phyloP scores from a whole-genome alignment of 2,329 filamentous ascomycete genomes.

The Botryotinia calthae region DNA sequence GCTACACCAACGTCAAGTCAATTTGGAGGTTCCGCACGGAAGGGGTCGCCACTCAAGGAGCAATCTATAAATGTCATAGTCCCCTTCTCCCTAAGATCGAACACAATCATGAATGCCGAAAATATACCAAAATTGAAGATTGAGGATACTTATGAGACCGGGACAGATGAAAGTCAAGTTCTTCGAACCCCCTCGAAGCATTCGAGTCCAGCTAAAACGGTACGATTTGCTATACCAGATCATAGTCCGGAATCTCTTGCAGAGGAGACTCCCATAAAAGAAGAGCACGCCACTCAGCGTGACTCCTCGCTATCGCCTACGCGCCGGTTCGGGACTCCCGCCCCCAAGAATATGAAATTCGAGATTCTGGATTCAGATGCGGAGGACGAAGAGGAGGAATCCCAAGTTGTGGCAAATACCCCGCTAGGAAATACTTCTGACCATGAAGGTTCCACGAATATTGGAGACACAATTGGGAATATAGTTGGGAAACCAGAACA shows the following conservation, averaged over 20 bases:
- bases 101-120: slow-evolving; percentile 19
- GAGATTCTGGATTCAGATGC: slow-evolving; percentile 37
- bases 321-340: neutral
- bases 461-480: neutral
- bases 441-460: neutral
- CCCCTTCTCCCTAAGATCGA: slow-evolving; percentile 27
- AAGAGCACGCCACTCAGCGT: neutral
- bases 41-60: slow-evolving; percentile 28
- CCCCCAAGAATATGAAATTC: slow-evolving; percentile 19
- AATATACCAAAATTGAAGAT: slow-evolving; percentile 31
- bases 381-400: slow-evolving; percentile 22
- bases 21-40: slow-evolving; percentile 24
- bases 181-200: slow-evolving; percentile 28
- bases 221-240: slow-evolving; percentile 32
- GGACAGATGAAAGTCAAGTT: slow-evolving; percentile 27
- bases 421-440: neutral
- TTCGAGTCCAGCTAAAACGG: slow-evolving; percentile 35
- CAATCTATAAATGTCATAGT: slow-evolving; percentile 32
- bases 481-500: neutral
- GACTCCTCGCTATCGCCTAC: neutral
- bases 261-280: slow-evolving; percentile 16
- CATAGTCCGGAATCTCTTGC: slow-evolving; percentile 16
- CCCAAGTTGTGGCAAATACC: slow-evolving; percentile 1
- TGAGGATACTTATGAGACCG: slow-evolving; percentile 33
- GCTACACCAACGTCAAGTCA: slow-evolving; percentile 34